Conservation (phyloP, 495 filamentous ascomycete species). For the Aspergillus haitiensis region DNA sequence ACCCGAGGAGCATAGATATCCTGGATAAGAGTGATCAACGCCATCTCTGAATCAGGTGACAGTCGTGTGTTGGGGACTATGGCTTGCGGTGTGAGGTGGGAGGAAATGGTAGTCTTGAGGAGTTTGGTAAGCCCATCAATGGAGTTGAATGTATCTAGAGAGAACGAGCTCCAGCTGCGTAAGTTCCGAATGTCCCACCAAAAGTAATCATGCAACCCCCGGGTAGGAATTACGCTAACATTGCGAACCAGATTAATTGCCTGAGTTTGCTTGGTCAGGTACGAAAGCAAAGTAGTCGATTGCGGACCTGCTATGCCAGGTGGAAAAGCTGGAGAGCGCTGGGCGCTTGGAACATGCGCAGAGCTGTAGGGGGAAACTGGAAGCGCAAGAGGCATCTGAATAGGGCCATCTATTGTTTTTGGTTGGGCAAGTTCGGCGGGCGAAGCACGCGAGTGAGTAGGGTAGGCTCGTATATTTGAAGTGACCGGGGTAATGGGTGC, state of each 20-base stretch:
- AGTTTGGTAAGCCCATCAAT: slow-evolving; percentile 70
- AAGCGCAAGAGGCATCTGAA: slow-evolving; percentile 40
- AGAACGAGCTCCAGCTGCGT: slow-evolving; percentile 78
- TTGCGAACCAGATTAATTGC: slow-evolving; percentile 79
- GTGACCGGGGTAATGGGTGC: slow-evolving; percentile 48
- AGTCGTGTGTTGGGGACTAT: slow-evolving; percentile 49
- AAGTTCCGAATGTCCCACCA: slow-evolving; percentile 95
- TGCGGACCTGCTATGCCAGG: slow-evolving; percentile 35
- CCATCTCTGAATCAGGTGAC: slow-evolving; percentile 71
- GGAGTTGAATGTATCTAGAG: slow-evolving; percentile 64
- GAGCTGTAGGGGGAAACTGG: slow-evolving; percentile 46
- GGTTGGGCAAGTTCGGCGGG: slow-evolving; percentile 22
- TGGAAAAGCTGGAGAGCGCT: slow-evolving; percentile 50
- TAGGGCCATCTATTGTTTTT: slow-evolving; percentile 29
- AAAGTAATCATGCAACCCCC: slow-evolving; percentile 74
- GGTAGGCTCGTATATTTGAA: slow-evolving; percentile 42
- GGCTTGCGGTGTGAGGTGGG: slow-evolving; percentile 61
- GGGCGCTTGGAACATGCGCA: slow-evolving; percentile 42
- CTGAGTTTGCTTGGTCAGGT: slow-evolving; percentile 77
- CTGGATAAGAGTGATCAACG: slow-evolving; percentile 66
- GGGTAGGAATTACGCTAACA: slow-evolving; percentile 66
- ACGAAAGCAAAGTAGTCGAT: slow-evolving; percentile 71
- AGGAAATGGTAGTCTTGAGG: slow-evolving; percentile 68
- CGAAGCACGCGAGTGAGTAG: slow-evolving; percentile 33
- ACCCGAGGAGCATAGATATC: slow-evolving; percentile 74